Evolutionary conservation across 768 basidiomycete species (phyloP), one percentile per base, ranked within the genome.

Genomic region (Tulasnella calospora): DNA sequence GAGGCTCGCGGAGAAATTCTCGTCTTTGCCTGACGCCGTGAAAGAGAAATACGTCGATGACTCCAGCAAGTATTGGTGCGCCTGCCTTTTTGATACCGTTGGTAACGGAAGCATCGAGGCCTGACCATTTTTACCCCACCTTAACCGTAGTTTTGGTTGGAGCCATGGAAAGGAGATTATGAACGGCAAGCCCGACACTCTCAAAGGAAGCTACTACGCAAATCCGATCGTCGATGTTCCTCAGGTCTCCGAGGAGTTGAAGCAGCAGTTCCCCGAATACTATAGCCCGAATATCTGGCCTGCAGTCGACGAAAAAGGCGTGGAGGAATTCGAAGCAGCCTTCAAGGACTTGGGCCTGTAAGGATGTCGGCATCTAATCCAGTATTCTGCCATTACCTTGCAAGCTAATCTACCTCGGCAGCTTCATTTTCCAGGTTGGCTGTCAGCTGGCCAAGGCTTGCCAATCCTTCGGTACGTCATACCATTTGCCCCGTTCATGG

Each of bases 161-260:
- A 94, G 92, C 67, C 94, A 97, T 84, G 97, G 97, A 76, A 98
- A 98, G 91, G 97, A 98, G 87, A 90, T 96, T 70, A 98, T 98
- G 96, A 98, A 98, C 82, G 96, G 96, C 40, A 92, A 90, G 81
- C 93, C 92, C 81, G 95, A 98, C 83, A 86, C 88, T 2, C 86
- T 96, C 81, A 99, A 98, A 84, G 97, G 96, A 3, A 95, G 94
- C 0, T 99, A 91, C 85, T 99, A 99, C 83, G 96, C 95, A 79
- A 96, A 92, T 78, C 95, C 95, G 12, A 84, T 91, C 35, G 82
- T 91, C 0, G 95, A 96, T 77, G 80, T 83, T 38, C 89, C 92
- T 0, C 85, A 87, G n/a, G 92, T 94, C 3, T 83, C 90, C 2
- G 87, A 86, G 46, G 88, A 92, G 57, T 87, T 71, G 15, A 86